A percentile compares a stretch with the other conserved stretches of the same genome.
Conservation (phyloP, 2,329 filamentous ascomycete species). For the Myriangium duriaei region DNA sequence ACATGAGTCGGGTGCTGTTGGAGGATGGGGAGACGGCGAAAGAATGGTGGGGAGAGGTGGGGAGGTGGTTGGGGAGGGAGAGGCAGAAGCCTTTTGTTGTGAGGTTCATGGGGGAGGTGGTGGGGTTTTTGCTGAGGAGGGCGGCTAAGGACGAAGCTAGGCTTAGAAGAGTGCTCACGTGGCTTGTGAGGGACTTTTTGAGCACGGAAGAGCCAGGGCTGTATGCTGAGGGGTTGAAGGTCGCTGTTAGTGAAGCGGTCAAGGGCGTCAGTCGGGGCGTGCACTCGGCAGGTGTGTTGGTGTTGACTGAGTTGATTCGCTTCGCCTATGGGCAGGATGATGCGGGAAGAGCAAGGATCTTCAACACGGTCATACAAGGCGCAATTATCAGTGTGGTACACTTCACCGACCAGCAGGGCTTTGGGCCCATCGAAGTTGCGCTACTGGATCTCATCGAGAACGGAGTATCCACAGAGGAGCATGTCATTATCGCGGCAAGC, state of each 20-base stretch:
- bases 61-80: conserved; percentile 70
- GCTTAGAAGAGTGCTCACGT: conserved; percentile 56
- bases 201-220: conserved; percentile 32
- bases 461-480: conserved; percentile 26
- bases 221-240: conserved; percentile 83
- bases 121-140: conserved; percentile 89
- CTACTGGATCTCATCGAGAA: conserved; percentile 41
- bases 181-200: conserved; percentile 58
- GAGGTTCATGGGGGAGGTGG: conserved; percentile 83
- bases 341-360: background rate
- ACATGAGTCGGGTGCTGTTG: conserved; percentile 72
- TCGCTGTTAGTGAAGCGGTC: conserved; percentile 73
- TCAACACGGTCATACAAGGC: conserved; percentile 42
- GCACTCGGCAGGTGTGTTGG: conserved; percentile 44
- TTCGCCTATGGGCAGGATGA: conserved; percentile 1
- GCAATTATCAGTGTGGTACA: conserved; percentile 73
- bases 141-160: conserved; percentile 62
- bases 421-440: conserved; percentile 52
- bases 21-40: conserved; percentile 4
- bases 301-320: conserved; percentile 39
- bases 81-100: conserved; percentile 77
- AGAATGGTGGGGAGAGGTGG: conserved; percentile 86
- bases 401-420: conserved; percentile 58
- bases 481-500: conserved; percentile 28
- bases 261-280: conserved; percentile 48